Percentiles rank a stretch among this genome's conserved stretches.
Evolutionary conservation across 2,329 filamentous ascomycete species (phyloP).

Genomic region (Aschersonia sp.): DNA sequence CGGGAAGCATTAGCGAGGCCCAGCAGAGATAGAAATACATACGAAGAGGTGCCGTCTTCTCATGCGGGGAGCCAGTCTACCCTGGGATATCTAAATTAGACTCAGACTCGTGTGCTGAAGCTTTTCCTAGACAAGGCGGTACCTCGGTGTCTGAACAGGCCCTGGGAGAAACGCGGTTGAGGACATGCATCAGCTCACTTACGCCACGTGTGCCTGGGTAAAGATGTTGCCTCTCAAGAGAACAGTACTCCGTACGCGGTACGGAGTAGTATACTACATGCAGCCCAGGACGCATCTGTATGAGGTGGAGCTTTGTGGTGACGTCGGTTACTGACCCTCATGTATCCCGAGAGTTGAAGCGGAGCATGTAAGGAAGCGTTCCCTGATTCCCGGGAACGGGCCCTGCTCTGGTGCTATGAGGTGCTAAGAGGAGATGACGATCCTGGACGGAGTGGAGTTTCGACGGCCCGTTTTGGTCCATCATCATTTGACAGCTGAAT

Average conservation of each 20-base stretch:
- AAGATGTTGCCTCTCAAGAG: too few relatives aligned
- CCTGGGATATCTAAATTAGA: neutral
- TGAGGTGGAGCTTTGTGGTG: neutral
- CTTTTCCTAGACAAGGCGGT: neutral
- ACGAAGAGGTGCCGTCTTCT: neutral
- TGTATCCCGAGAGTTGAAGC: neutral
- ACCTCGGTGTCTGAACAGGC: neutral
- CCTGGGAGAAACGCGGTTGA: neutral
- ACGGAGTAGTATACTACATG: neutral
- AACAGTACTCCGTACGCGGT: too few relatives aligned
- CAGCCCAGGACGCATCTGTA: neutral
- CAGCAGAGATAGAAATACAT: neutral
- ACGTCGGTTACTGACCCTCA: neutral
- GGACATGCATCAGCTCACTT: neutral
- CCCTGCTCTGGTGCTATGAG: neutral
- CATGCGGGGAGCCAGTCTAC: neutral
- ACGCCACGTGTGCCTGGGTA: neutral
- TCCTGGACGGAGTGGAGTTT: neutral
- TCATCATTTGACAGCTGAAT: neutral
- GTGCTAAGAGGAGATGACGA: neutral
- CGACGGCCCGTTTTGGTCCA: neutral
- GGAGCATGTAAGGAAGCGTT: too few relatives aligned
- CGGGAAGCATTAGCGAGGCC: neutral
- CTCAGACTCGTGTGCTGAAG: neutral
- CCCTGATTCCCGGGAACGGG: neutral